Conservation (phyloP, 2,329 filamentous ascomycete species). For the Fusarium sulawesiense region DNA sequence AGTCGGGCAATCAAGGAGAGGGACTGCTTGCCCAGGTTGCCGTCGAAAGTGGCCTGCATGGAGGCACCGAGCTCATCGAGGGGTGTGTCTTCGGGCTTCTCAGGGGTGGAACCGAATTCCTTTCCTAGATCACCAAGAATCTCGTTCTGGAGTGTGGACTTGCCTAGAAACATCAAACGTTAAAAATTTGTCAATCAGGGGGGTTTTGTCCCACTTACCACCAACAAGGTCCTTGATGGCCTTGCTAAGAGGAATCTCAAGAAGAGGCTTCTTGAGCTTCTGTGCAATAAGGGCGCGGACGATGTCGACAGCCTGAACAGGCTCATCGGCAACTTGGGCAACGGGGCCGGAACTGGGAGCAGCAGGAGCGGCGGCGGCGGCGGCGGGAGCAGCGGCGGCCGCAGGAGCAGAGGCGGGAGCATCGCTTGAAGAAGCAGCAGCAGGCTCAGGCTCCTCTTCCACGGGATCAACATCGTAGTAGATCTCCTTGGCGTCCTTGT, state of each 20-base stretch:
- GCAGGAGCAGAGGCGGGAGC: slow-evolving; percentile 63
- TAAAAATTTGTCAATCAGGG: slow-evolving; percentile 4
- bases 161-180: slow-evolving; percentile 67
- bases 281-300: slow-evolving; percentile 91
- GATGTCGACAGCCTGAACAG: slow-evolving; percentile 89
- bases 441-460: slow-evolving; percentile 84
- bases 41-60: slow-evolving; percentile 99
- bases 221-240: slow-evolving; percentile 98
- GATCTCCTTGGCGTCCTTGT: slow-evolving; percentile 99
- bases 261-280: slow-evolving; percentile 94
- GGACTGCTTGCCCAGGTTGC: slow-evolving; percentile 96
- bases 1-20: slow-evolving; percentile 91
- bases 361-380: slow-evolving; percentile 63
- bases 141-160: slow-evolving; percentile 98
- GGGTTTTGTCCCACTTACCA: slow-evolving; percentile 69
- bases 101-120: slow-evolving; percentile 96
- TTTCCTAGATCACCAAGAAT: slow-evolving; percentile 98
- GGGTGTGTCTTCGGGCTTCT: slow-evolving; percentile 97
- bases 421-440: slow-evolving; percentile 60
- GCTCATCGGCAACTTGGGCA: slow-evolving; percentile 84
- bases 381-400: slow-evolving; percentile 64
- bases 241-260: slow-evolving; percentile 92
- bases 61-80: slow-evolving; percentile 93
- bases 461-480: slow-evolving; percentile 98
- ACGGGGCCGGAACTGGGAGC: slow-evolving; percentile 85